phyloP scores from a whole-genome alignment of 495 filamentous ascomycete genomes.

The Xylaria grammica region DNA sequence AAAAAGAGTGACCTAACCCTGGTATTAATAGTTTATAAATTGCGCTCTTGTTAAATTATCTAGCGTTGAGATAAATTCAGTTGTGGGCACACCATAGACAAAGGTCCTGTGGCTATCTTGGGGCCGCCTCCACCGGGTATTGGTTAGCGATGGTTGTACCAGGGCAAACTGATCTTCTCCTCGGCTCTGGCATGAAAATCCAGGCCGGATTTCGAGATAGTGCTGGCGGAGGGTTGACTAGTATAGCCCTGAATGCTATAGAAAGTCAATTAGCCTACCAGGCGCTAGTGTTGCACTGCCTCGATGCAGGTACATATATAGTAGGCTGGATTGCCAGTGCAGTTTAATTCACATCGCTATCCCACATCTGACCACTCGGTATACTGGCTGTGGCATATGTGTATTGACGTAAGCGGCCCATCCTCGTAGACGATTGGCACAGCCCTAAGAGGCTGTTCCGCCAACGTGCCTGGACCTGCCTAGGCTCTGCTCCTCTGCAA shows the following conservation, averaged over 20 bases:
- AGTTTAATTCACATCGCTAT: neutral
- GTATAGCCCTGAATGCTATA: too few species aligned
- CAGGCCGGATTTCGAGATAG: neutral
- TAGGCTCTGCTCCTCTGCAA: neutral
- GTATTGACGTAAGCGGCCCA: neutral
- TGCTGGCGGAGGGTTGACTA: too few species aligned
- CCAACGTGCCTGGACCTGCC: too few species aligned
- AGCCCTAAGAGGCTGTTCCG: too few species aligned
- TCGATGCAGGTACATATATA: too few species aligned
- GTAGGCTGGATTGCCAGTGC: neutral
- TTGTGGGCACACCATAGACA: neutral
- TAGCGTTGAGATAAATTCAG: neutral
- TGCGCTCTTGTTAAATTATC: neutral
- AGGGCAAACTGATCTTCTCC: neutral
- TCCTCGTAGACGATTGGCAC: neutral
- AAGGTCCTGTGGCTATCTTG: too few species aligned
- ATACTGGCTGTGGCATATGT: neutral
- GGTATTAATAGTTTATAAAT: too few species aligned
- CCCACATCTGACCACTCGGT: neutral
- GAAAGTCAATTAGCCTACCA: too few species aligned
- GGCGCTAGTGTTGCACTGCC: too few species aligned
- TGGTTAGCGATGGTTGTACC: neutral
- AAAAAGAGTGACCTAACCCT: too few species aligned
- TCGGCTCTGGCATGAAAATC: neutral
- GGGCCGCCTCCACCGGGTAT: neutral